Base-by-base conservation (phyloP, 2,329 filamentous ascomycete genomes). In the Paracorniculantispora psalliotae region DNA sequence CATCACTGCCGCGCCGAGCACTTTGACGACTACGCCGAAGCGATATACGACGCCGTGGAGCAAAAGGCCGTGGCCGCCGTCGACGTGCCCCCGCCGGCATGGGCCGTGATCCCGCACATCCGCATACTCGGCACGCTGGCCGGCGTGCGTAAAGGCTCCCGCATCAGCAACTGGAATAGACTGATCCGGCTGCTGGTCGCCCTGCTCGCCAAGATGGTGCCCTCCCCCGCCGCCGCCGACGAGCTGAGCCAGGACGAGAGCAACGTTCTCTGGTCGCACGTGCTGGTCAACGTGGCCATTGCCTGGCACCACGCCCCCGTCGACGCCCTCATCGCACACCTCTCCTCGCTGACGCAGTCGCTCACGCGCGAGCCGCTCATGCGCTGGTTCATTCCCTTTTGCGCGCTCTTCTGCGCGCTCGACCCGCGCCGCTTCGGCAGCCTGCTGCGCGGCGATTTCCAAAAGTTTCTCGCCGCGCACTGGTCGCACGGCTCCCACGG, bases 341-440 rank as follows among this genome's bases (percentile, higher is more conserved):
- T 92, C 59, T 81, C 83, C 17, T 73, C 83, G 3, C 79, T 96
- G 48, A 82, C 84, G 69, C 84, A 87, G 35, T 76, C 77, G 3
- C 75, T 96, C 50, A 85, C 83, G 3, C 81, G 82, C 54, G 84
- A 88, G 47, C 80, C 81, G 1, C 81, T 92, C 66, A 83, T 87
- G 67, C 74, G 74, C 54, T 88, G 87, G 77, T 97, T 96, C 70
- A 81, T 97, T 46, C 82, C 86, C 0, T 96, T 97, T 72, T 97
- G 91, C 72, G 87, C 88, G 15, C 87, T 90, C 55, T 87, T 94
- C 65, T 87, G 90, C 0, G 83, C 91, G 57, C 78, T 96, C 37
- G 87, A 92, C 48, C 70, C 81, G 1, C 83, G 87, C 56, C 83
- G 90, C 41, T 99, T 97, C 68, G 83, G 86, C 57, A 87, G 85